Conservation (phyloP, 371 early-diverging fungal species). For the Catenaria anguillulae region DNA sequence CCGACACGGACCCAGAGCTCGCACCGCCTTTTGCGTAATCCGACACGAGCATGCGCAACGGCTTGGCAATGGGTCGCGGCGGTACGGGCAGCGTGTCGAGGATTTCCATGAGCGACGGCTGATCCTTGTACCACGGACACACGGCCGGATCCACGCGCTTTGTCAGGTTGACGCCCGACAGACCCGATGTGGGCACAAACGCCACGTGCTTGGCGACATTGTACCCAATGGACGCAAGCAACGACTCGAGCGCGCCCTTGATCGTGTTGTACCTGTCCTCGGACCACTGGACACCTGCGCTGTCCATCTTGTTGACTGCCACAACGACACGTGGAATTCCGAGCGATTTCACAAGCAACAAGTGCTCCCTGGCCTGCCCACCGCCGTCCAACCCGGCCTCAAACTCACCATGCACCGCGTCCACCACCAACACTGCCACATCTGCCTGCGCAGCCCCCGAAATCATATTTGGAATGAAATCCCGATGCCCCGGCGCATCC, state of each 20-base stretch:
- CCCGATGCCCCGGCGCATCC: slow-evolving; percentile 98
- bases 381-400: slow-evolving; percentile 93
- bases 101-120: background rate
- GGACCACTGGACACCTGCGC: slow-evolving; percentile 50
- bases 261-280: slow-evolving; percentile 60
- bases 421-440: slow-evolving; percentile 90
- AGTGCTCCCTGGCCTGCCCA: slow-evolving; percentile 97
- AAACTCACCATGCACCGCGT: slow-evolving; percentile 82
- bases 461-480: slow-evolving; percentile 99
- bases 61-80: slow-evolving; percentile 51
- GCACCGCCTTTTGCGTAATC: slow-evolving; percentile 72
- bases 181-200: slow-evolving; percentile 79
- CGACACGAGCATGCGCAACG: slow-evolving; percentile 63
- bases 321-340: slow-evolving; percentile 80
- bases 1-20: slow-evolving; percentile 46
- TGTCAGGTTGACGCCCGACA: slow-evolving; percentile 67
- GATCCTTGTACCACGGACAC: background rate
- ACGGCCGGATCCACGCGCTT: slow-evolving; percentile 6
- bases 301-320: slow-evolving; percentile 85
- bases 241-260: slow-evolving; percentile 37
- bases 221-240: slow-evolving; percentile 61
- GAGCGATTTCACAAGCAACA: slow-evolving; percentile 66
- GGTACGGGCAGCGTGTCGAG: slow-evolving; percentile 60
- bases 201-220: slow-evolving; percentile 36
- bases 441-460: slow-evolving; percentile 94